Conservation (phyloP, 352 stramenopile species). For the Pelagophyceae sp. region DNA sequence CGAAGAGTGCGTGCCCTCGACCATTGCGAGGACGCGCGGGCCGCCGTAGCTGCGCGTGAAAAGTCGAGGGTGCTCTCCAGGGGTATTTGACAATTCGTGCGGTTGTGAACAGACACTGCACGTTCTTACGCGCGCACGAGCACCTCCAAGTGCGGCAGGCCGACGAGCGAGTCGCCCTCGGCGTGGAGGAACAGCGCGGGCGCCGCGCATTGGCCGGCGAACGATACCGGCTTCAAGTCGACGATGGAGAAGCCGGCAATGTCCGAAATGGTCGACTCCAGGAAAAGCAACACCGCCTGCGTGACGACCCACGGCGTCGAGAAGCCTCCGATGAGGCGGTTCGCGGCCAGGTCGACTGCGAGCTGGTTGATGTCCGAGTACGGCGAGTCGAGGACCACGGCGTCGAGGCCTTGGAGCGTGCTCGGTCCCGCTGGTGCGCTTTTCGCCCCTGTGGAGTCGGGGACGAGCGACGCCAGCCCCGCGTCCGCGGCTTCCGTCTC, state of each 20-base stretch:
- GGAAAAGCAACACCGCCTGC: slow-evolving; percentile 53
- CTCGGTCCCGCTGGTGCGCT: too few relatives aligned
- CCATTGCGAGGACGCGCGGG: slow-evolving; percentile 43
- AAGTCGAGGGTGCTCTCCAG: too few relatives aligned
- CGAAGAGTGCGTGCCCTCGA: slow-evolving; percentile 61
- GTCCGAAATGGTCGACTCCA: slow-evolving; percentile 64
- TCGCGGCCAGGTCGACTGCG: slow-evolving; percentile 54
- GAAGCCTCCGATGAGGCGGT: slow-evolving; percentile 48
- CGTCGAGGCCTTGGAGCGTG: background rate
- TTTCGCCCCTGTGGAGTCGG: too few relatives aligned
- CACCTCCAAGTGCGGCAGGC: slow-evolving; percentile 52
- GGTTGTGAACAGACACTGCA: too few relatives aligned
- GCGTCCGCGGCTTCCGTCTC: background rate
- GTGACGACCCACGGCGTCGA: slow-evolving; percentile 55
- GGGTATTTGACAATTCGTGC: too few relatives aligned
- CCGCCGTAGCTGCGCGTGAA: slow-evolving; percentile 58
- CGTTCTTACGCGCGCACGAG: too few relatives aligned
- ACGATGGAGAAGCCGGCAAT: slow-evolving; percentile 59
- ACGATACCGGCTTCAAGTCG: slow-evolving; percentile 56
- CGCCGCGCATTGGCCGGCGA: slow-evolving; percentile 53
- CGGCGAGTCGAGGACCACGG: slow-evolving; percentile 17
- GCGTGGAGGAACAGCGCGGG: slow-evolving; percentile 63
- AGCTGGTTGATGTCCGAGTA: slow-evolving; percentile 63
- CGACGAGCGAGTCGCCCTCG: slow-evolving; percentile 57
- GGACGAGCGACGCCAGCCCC: background rate